phyloP scores from a whole-genome alignment of 345 rosid genomes.

The Orychophragmus violaceus region DNA sequence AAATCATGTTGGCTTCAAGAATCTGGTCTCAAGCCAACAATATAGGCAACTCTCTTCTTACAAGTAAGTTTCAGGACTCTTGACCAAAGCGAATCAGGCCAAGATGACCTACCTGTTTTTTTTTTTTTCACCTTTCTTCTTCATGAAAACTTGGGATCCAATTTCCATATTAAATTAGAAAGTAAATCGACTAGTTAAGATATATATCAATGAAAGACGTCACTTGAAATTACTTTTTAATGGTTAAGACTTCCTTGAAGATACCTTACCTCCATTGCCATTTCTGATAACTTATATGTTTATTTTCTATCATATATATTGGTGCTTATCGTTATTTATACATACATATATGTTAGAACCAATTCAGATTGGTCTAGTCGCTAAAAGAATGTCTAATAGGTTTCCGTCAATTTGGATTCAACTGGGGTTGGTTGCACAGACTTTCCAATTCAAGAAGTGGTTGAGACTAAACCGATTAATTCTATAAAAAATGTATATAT shows the following conservation, averaged over 20 bases:
- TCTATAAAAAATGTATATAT: not conserved
- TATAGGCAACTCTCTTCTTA: not conserved
- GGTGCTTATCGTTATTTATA: not conserved
- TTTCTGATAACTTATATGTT: not conserved
- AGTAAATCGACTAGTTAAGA: not conserved
- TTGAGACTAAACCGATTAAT: too few relatives aligned
- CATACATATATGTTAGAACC: too few relatives aligned
- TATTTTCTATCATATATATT: not conserved
- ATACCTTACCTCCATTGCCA: not conserved
- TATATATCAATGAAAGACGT: not conserved
- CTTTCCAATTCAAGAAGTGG: too few relatives aligned
- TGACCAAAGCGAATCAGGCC: not conserved
- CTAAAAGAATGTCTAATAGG: too few relatives aligned
- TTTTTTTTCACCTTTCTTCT: not conserved
- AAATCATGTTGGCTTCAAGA: not conserved
- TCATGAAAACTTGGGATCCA: not conserved
- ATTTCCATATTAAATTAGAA: not conserved
- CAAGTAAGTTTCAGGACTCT: slow-evolving; percentile 5
- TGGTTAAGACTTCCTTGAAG: not conserved
- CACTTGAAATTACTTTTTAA: not conserved
- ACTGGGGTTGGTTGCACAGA: too few relatives aligned
- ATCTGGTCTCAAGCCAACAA: not conserved
- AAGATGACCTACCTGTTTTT: not conserved
- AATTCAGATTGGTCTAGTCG: too few relatives aligned
- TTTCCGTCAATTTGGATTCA: too few relatives aligned